Base-by-base conservation (phyloP, 2,329 filamentous ascomycete species). In the Decorospora gaudefroyi region DNA sequence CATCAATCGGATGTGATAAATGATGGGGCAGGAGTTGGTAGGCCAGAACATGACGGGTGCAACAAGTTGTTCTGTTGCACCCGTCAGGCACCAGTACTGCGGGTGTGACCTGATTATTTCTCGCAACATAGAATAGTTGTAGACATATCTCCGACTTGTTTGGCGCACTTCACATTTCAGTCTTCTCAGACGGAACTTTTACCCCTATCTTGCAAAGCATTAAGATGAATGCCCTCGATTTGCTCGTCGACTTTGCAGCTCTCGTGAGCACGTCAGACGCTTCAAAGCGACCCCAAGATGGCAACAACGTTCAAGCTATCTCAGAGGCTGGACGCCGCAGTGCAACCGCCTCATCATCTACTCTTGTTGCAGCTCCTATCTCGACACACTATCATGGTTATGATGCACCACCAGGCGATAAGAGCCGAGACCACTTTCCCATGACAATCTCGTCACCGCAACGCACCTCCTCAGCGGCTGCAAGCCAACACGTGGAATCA, bases 171-270 rank as follows among this genome's bases (percentile, higher is more conserved):
- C 4, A 11, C 15, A 3, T 7, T n/a, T 23, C 4, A 2, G 4
- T 10, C 8, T 25, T 35, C 15, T 22, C 4, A 21, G n/a, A 7
- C n/a, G 18, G 7, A 10, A 17, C n/a, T 26, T 18, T 21, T 25
- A 12, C 23, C 6, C 17, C 8, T 18, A 6, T 7, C 4, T 11
- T 8, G 8, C 13, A n/a, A n/a, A n/a, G n/a, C n/a, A n/a, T n/a
- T 29, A 41, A 11, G 1, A 59, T 59, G 56, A 52, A 54, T 22
- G 43, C 56, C n/a, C 49, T 59, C 4, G 54, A 58, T 19, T 32
- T 38, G 4, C 42, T 59, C 11, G 40, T 53, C 30, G 54, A 59
- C 15, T 59, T 58, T 28, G 34, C 44, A n/a, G n/a, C 28, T 11
- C 32, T 36, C 6, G 18, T 31, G 13, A 36, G 33, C 33, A 42